phyloP scores from a whole-genome alignment of 495 filamentous ascomycete species.

The Baudoinia panamericana region DNA sequence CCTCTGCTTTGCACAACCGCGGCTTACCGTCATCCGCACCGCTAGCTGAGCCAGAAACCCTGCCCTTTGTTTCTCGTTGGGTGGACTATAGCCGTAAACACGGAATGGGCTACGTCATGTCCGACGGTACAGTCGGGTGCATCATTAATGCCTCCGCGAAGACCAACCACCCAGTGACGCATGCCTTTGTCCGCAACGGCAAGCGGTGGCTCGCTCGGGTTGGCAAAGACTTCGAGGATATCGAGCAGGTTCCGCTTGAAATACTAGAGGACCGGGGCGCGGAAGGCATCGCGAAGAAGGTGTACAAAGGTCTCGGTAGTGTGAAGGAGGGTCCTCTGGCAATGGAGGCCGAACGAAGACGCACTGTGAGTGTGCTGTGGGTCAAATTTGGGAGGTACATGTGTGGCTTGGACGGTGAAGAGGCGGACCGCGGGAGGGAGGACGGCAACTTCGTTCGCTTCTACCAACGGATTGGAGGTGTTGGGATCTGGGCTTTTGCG shows the following conservation, averaged over 20 bases:
- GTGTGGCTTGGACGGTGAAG: slow-evolving; percentile 27
- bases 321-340: slow-evolving; percentile 18
- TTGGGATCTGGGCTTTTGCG: slow-evolving; percentile 77
- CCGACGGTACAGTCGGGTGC: slow-evolving; percentile 29
- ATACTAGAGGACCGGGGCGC: slow-evolving; percentile 66
- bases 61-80: slow-evolving; percentile 32
- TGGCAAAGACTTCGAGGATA: slow-evolving; percentile 42
- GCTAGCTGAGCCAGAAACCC: slow-evolving; percentile 5
- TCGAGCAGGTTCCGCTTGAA: slow-evolving; percentile 57
- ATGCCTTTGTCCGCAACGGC: slow-evolving; percentile 28
- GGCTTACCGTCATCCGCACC: slow-evolving; percentile 5
- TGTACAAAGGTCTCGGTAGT: slow-evolving; percentile 20
- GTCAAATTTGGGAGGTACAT: slow-evolving; percentile 94
- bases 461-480: slow-evolving; percentile 77
- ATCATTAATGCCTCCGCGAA: slow-evolving; percentile 22
- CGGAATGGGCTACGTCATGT: slow-evolving; percentile 30
- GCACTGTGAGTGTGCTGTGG: slow-evolving; percentile 66
- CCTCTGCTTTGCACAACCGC: slow-evolving; percentile 22
- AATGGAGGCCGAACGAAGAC: slow-evolving; percentile 44
- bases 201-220: slow-evolving; percentile 42
- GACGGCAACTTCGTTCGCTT: slow-evolving; percentile 59
- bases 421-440: neutral
- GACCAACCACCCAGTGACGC: slow-evolving; percentile 23
- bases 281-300: slow-evolving; percentile 39
- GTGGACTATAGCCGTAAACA: slow-evolving; percentile 33